Conservation (phyloP, 2,329 filamentous ascomycete genomes). For the Geosmithia putterillii region DNA sequence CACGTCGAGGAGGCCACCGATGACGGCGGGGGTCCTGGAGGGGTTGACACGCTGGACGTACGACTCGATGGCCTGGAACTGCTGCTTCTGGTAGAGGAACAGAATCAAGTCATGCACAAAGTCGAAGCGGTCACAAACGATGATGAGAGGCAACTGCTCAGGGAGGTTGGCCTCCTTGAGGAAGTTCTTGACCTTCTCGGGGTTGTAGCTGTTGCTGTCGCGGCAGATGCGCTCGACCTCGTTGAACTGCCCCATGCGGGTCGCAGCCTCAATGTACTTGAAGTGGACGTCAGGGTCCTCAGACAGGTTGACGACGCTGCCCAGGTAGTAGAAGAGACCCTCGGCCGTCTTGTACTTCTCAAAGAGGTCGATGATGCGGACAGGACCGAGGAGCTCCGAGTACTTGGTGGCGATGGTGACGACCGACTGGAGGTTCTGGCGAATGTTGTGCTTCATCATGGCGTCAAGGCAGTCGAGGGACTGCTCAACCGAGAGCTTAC, state of each 20-base stretch:
- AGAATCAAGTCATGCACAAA: conserved; percentile 95
- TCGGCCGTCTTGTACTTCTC: conserved; percentile 97
- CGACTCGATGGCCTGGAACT: conserved; percentile 96
- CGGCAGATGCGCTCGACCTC: conserved; percentile 97
- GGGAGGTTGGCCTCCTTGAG: conserved; percentile 87
- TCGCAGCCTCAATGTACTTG: conserved; percentile 98
- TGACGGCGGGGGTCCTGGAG: conserved; percentile 75
- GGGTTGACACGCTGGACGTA: conserved; percentile 98
- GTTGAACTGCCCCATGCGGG: conserved; percentile 82
- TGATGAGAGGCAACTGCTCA: conserved; percentile 92
- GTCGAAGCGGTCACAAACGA: conserved; percentile 98
- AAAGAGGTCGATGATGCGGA: conserved; percentile 78
- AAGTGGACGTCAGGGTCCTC: conserved; percentile 94
- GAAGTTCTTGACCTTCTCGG: conserved; percentile 98
- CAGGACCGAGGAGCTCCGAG: conserved; percentile 85
- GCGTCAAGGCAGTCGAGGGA: conserved; percentile 88
- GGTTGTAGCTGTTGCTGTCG: conserved; percentile 80
- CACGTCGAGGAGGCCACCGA: conserved; percentile 88
- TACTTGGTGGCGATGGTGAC: conserved; percentile 97
- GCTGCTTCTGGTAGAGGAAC: conserved; percentile 97
- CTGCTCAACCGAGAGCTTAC: conserved; percentile 88
- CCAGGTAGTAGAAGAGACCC: conserved; percentile 95
- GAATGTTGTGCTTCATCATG: conserved; percentile 94
- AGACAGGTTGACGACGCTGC: conserved; percentile 93
- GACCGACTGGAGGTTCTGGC: conserved; percentile 88